Percentiles rank a stretch among this genome's conserved stretches.
Conservation (phyloP, 306 rosid genomes). For the Cucurbita argyrosperma region DNA sequence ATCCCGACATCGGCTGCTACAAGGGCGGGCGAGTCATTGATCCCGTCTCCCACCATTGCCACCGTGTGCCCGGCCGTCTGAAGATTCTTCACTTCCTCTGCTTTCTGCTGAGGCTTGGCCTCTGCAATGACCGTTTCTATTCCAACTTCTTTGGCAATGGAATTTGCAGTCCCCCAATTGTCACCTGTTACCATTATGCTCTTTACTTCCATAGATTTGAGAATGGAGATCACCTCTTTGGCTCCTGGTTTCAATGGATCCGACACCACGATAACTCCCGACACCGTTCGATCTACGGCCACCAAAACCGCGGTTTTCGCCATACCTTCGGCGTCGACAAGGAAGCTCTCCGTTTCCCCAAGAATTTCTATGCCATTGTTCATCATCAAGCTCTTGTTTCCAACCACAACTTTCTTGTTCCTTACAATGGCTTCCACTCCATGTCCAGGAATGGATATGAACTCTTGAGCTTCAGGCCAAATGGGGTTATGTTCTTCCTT, state of each 20-base stretch:
- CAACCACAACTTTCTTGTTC: constrained; percentile 18
- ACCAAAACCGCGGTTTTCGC: constrained; percentile 70
- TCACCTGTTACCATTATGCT: constrained; percentile 84
- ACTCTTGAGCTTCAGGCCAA: constrained; percentile 53
- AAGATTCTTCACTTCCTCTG: constrained; percentile 45
- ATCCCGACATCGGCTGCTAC: constrained; percentile 80
- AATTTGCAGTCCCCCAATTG: constrained; percentile 84
- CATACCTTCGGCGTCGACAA: constrained; percentile 43
- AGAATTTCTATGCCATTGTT: constrained; percentile 33
- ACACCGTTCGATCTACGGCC: constrained; percentile 38
- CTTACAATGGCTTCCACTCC: constrained; percentile 47
- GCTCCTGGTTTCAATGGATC: constrained; percentile 72
- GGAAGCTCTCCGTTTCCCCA: constrained; percentile 33
- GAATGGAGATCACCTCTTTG: constrained; percentile 50
- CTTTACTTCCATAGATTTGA: constrained; percentile 52
- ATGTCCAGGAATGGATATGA: constrained; percentile 56
- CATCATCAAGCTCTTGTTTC: constrained; percentile 61
- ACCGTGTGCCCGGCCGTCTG: constrained; percentile 49
- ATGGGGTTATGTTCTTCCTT: constrained; percentile 30
- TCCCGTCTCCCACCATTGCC: constrained; percentile 89
- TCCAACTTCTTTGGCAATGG: constrained; percentile 64
- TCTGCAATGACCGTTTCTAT: constrained; percentile 61
- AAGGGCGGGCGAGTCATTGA: constrained; percentile 74
- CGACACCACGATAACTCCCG: constrained; percentile 56
- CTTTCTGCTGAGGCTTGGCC: constrained; percentile 64